Percentiles rank a stretch among this genome's conserved stretches.
These are phyloP conservation scores for Priceomyces fermenticarens DNA, from an alignment of 805 yeast species.

Conservation along the genomic window DNA sequence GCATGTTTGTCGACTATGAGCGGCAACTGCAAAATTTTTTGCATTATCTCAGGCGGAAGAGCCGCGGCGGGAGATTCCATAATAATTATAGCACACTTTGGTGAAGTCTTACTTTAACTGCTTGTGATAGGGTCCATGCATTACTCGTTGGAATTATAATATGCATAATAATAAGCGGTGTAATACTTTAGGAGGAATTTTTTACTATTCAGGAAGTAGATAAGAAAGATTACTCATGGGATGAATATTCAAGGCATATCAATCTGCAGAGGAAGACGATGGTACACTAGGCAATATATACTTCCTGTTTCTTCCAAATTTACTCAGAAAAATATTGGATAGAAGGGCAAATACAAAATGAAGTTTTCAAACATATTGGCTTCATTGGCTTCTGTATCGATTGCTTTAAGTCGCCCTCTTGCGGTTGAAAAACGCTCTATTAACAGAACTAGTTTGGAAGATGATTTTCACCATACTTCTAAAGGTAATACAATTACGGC, in stretches of 20 bases:
- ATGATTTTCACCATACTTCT: constrained; percentile 6
- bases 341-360: constrained; percentile 9
- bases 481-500: constrained; percentile 17
- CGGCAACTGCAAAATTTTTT: too few relatives aligned
- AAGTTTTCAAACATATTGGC: constrained; percentile 14
- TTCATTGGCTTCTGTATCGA: constrained; percentile 6
- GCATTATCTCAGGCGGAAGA: too few relatives aligned
- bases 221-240: neutral
- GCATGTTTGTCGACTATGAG: too few relatives aligned
- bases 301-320: too few relatives aligned
- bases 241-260: neutral
- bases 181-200: neutral
- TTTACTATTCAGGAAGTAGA: constrained; percentile 1
- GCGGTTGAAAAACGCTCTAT: constrained; percentile 10
- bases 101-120: too few relatives aligned
- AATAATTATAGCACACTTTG: too few relatives aligned
- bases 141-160: too few relatives aligned
- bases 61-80: too few relatives aligned
- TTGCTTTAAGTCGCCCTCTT: constrained; percentile 15
- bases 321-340: neutral
- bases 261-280: too few relatives aligned
- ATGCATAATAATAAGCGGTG: too few relatives aligned
- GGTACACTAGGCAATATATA: too few relatives aligned
- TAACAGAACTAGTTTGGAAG: constrained; percentile 11
- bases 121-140: too few relatives aligned